phyloP scores from a whole-genome alignment of 2,329 filamentous ascomycete genomes.

The Metarhizium guizhouense region DNA sequence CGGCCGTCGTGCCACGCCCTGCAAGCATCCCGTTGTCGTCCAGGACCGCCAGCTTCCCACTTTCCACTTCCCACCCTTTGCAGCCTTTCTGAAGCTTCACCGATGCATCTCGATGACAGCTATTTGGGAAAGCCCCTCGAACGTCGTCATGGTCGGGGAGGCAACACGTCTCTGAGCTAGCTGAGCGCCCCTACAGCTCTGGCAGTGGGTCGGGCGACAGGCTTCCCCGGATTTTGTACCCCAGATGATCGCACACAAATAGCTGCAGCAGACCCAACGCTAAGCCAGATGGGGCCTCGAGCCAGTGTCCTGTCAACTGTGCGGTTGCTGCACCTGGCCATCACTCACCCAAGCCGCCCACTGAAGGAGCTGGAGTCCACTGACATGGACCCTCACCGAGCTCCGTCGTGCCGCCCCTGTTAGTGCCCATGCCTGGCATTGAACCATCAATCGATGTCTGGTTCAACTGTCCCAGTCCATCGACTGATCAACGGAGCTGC shows the following conservation, averaged over 20 bases:
- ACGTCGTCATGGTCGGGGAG: background rate
- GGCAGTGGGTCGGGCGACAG: conserved; percentile 12
- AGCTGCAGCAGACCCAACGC: conserved; percentile 9
- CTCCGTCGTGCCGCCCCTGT: too few relatives aligned
- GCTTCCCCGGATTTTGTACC: conserved; percentile 17
- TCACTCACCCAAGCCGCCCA: background rate
- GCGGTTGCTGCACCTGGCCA: too few relatives aligned
- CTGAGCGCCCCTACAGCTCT: background rate
- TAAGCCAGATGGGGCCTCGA: background rate
- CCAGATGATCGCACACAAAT: conserved; percentile 10
- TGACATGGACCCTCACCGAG: too few relatives aligned
- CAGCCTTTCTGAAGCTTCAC: background rate
- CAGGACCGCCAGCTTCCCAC: background rate
- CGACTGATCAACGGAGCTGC: background rate
- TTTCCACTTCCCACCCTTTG: background rate
- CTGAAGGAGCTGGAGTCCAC: too few relatives aligned
- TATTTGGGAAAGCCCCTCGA: background rate
- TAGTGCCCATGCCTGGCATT: too few relatives aligned
- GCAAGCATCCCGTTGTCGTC: background rate
- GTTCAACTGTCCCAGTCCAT: background rate
- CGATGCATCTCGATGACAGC: background rate
- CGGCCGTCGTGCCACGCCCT: background rate
- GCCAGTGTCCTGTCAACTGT: background rate
- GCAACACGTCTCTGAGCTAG: background rate
- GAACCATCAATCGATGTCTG: too few relatives aligned